A percentile compares a stretch with the other conserved stretches of the same genome.
These are phyloP conservation scores for Botrytis deweyae DNA, from an alignment of 2,329 filamentous ascomycete species.

Conservation along the genomic window DNA sequence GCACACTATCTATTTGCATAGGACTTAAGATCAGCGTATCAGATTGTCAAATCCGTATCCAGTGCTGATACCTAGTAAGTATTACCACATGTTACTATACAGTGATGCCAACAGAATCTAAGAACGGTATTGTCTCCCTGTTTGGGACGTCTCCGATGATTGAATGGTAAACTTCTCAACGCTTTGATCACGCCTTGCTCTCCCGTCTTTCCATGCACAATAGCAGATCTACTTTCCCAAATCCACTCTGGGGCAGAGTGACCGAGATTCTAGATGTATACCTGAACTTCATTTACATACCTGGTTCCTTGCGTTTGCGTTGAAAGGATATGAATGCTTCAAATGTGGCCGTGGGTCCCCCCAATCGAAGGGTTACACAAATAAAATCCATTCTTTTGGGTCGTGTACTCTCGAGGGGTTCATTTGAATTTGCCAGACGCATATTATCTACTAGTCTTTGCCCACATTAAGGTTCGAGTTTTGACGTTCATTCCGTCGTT, in stretches of 20 bases:
- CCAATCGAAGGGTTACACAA: background rate
- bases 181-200: conserved; percentile 4
- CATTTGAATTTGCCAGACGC: background rate
- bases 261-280: conserved; percentile 7
- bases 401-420: background rate
- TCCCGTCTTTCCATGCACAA: conserved; percentile 10
- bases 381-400: conserved; percentile 1
- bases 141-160: background rate
- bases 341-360: background rate
- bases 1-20: background rate
- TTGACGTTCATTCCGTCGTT: background rate
- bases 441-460: background rate
- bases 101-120: background rate
- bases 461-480: background rate
- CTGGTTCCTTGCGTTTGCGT: background rate
- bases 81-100: background rate
- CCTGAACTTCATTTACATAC: conserved; percentile 8
- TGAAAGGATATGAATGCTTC: conserved; percentile 3
- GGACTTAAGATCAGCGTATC: conserved; percentile 2
- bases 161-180: background rate
- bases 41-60: background rate
- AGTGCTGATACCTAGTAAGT: background rate
- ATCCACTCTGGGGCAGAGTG: conserved; percentile 5
- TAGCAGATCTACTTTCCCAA: conserved; percentile 3
- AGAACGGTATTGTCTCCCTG: background rate